Base-by-base conservation (phyloP, 768 basidiomycete genomes). In the Leccinum rimulosum region DNA sequence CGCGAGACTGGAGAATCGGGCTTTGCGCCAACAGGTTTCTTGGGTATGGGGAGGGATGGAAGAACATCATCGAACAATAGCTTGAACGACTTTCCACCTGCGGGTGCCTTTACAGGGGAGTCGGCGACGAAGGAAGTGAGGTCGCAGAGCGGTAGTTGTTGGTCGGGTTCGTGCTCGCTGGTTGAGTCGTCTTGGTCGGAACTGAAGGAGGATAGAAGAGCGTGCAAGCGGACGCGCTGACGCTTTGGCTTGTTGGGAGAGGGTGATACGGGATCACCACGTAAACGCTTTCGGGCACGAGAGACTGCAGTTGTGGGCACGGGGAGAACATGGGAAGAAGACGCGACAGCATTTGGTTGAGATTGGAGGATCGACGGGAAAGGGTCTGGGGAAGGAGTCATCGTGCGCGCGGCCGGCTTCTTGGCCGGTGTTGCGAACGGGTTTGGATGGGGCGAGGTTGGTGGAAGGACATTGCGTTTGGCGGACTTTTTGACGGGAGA, bases 241-340 rank as follows among this genome's bases (percentile, higher is more conserved):
- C 87, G 82, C 70, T 91, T 92, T 67, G 84, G 84, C 70, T 91
- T 91, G 68, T 80, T 83, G 4, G 91, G 91, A 17, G 91, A 90
- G 4, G 91, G 91, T 0, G 91, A 92, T 2, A 93, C 89, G 1
- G 86, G 86, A 67, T 93, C 91, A 28, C 91, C 91, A 33, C 91
- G 84, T 17, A 93, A 79, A 56, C 91, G 86, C 70, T 93, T 93
- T 38, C 90, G 83, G 22, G 91, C 91, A 35, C 88, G 82, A 27
- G 80, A 81, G 31, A 91, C 72, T 12, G 88, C 82, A 52, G 69
- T 75, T 50, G 66, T 71, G 19, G 75, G 67, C 6, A 64, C 68
- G 7, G 61, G 57, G n/a, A 61, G 62, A 14, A 53, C 63, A 28
- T 63, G 63, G 22, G 70, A 68, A 30, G 59, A 49, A n/a, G 64